Conservation (phyloP, 768 basidiomycete species). For the Panellus pusillus region DNA sequence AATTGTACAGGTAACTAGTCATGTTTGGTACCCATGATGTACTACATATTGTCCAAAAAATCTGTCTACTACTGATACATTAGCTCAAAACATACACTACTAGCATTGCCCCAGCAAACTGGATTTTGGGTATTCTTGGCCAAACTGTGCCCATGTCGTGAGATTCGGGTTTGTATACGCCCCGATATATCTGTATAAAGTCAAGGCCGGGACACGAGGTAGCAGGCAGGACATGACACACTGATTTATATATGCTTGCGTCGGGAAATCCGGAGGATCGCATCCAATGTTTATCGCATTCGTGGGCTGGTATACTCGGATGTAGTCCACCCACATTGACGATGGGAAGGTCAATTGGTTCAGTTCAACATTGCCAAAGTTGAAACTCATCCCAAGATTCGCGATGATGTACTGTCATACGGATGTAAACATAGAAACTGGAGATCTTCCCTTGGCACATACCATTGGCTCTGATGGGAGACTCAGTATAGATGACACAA, state of each 20-base stretch:
- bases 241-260: constrained; percentile 76
- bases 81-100: neutral
- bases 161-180: constrained; percentile 81
- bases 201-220: neutral
- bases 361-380: constrained; percentile 73
- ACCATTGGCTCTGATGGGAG: no score
- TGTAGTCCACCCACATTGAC: constrained; percentile 78
- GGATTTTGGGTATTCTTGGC: constrained; percentile 70
- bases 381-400: constrained; percentile 82
- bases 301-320: constrained; percentile 85
- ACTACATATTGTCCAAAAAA: neutral
- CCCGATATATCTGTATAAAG: constrained; percentile 34
- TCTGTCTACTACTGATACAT: constrained; percentile 3
- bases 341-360: constrained; percentile 69
- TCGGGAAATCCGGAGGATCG: constrained; percentile 79
- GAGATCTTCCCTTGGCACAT: no score
- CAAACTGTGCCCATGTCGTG: constrained; percentile 73
- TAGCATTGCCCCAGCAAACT: constrained; percentile 61
- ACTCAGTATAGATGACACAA: no score
- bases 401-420: constrained; percentile 68
- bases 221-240: constrained; percentile 32
- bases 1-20: no score
- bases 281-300: constrained; percentile 77
- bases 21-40: no score
- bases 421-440: no score